These are phyloP conservation scores for Lenwebbia sp. DNA, from an alignment of 345 rosid genomes.

Conservation along the genomic window DNA sequence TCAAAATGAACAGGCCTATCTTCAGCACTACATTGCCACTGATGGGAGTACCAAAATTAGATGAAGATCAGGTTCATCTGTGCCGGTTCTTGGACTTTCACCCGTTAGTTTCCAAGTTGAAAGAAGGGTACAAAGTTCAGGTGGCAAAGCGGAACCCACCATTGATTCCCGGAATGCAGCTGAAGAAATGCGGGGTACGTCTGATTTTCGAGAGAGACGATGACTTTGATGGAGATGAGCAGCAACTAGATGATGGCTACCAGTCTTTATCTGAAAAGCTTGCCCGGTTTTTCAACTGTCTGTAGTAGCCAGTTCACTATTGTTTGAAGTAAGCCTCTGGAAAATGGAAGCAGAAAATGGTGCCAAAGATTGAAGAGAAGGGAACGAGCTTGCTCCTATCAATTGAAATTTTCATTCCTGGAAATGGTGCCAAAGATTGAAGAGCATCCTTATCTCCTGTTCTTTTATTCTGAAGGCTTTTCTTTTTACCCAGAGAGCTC, in stretches of 20 bases:
- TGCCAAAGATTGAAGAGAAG: neutral
- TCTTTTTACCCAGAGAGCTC: neutral
- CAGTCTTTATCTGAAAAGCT: slow-evolving; percentile 29
- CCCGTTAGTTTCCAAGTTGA: slow-evolving; percentile 23
- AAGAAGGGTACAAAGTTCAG: slow-evolving; percentile 22
- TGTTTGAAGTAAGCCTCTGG: neutral
- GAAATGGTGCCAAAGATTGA: too few species aligned
- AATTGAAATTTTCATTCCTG: neutral
- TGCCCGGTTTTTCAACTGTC: slow-evolving; percentile 24
- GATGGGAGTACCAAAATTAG: slow-evolving; percentile 36
- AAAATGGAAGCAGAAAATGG: neutral
- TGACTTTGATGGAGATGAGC: slow-evolving; percentile 31
- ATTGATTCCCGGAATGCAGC: slow-evolving; percentile 8
- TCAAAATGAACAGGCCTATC: neutral
- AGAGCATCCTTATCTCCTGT: neutral
- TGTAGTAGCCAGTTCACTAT: neutral
- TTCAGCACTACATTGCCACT: slow-evolving; percentile 9
- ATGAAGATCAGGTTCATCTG: slow-evolving; percentile 41
- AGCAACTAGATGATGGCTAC: slow-evolving; percentile 14
- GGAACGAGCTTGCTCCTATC: neutral
- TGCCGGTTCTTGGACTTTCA: slow-evolving; percentile 24
- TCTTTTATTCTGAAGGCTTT: neutral
- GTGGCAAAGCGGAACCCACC: slow-evolving; percentile 14
- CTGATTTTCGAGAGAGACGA: slow-evolving; percentile 33
- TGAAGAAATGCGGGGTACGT: slow-evolving; percentile 34